phyloP scores from a whole-genome alignment of 177 flowering plant species.

The Vitis hybrid region DNA sequence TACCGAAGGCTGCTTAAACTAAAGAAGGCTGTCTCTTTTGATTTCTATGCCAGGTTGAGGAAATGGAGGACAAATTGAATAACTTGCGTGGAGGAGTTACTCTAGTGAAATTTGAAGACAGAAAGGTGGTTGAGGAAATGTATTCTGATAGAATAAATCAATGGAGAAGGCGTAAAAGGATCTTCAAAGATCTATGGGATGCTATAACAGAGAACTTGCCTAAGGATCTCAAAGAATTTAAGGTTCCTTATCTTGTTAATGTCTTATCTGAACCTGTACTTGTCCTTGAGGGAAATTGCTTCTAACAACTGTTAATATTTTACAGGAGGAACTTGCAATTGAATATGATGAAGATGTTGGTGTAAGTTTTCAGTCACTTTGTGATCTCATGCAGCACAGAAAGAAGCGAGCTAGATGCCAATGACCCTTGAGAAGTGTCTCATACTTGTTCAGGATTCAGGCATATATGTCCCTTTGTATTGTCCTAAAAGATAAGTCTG shows the following conservation, averaged over 20 bases:
- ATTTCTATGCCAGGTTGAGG: conserved; percentile 46
- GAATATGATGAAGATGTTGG: conserved; percentile 93
- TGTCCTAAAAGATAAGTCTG: neutral
- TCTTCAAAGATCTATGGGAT: conserved; percentile 94
- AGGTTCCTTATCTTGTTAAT: conserved; percentile 40
- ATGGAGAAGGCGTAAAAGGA: conserved; percentile 91
- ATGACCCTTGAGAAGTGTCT: conserved; percentile 15
- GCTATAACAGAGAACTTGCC: conserved; percentile 84
- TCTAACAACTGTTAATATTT: conserved; percentile 5
- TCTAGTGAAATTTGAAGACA: conserved; percentile 78
- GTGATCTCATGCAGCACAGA: conserved; percentile 44
- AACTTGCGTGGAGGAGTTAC: conserved; percentile 77
- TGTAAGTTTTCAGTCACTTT: conserved; percentile 63
- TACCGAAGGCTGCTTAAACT: neutral
- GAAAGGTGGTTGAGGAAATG: conserved; percentile 50
- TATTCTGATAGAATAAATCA: conserved; percentile 56
- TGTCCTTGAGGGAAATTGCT: neutral
- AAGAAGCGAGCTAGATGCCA: conserved; percentile 53
- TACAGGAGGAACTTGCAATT: conserved; percentile 90
- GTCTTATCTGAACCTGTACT: neutral
- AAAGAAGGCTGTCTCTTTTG: neutral
- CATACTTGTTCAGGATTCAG: neutral
- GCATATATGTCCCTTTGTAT: neutral
- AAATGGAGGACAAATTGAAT: conserved; percentile 69
- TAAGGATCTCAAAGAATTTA: conserved; percentile 82